Conservation (phyloP, 2,329 filamentous ascomycete genomes). For the Aureobasidium uvarum region DNA sequence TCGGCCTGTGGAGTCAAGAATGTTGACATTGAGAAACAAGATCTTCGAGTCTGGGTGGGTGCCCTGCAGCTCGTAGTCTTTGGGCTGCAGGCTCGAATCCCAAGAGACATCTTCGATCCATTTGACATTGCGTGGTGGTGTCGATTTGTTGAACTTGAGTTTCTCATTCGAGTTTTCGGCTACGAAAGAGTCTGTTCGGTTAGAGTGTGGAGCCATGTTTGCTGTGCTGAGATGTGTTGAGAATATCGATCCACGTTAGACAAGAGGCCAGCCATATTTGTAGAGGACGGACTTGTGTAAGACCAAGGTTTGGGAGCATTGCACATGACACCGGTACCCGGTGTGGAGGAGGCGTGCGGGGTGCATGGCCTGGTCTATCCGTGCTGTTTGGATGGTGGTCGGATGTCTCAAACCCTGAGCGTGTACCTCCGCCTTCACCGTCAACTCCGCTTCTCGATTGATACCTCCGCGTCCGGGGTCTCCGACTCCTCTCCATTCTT, state of each 20-base stretch:
- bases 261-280: not conserved
- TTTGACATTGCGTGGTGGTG: not conserved
- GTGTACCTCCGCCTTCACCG: not conserved
- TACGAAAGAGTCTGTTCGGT: not conserved
- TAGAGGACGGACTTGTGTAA: not conserved
- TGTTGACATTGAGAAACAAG: constrained; percentile 43
- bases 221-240: not conserved
- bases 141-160: not conserved
- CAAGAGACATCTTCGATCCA: not conserved
- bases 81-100: constrained; percentile 35
- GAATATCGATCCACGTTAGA: not conserved
- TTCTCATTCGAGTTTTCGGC: not conserved
- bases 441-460: not conserved
- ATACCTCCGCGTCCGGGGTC: not conserved
- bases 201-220: not conserved
- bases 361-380: not conserved
- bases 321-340: not conserved
- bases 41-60: constrained; percentile 40
- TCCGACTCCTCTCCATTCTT: not conserved
- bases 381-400: not conserved
- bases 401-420: not conserved
- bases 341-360: not conserved
- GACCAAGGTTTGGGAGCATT: not conserved
- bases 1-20: constrained; percentile 43
- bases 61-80: constrained; percentile 40